These are phyloP conservation scores for Fraxinus cuspidata DNA, from an alignment of 257 asterid genomes.

Conservation along the genomic window DNA sequence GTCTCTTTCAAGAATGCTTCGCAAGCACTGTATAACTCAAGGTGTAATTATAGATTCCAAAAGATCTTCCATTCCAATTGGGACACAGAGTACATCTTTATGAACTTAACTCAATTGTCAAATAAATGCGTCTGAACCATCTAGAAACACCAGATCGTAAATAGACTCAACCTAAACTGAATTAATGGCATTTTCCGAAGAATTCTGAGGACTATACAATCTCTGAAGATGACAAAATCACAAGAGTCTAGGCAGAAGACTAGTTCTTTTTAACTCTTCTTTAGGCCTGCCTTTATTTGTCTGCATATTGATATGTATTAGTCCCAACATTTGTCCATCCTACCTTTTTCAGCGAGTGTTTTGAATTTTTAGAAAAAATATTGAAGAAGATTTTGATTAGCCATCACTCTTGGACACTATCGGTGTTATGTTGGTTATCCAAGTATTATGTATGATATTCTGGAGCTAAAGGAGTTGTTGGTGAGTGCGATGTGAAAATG, in stretches of 20 bases:
- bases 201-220: not conserved
- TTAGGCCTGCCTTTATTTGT: not conserved
- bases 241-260: too few relatives aligned
- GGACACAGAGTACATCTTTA: not conserved
- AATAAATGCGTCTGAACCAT: not conserved
- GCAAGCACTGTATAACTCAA: not conserved
- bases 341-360: not conserved
- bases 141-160: not conserved
- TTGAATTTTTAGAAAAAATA: not conserved
- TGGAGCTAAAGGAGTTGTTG: not conserved
- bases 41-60: not conserved
- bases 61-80: not conserved
- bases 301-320: not conserved
- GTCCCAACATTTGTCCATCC: not conserved
- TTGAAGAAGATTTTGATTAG: not conserved
- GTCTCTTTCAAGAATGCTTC: not conserved
- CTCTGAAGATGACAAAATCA: not conserved
- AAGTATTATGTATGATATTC: not conserved
- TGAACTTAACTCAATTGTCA: not conserved
- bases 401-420: not conserved
- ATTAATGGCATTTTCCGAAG: not conserved
- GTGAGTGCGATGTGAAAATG: not conserved
- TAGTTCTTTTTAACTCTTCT: not conserved
- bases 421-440: not conserved
- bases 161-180: not conserved